Percentiles rank a stretch among this genome's conserved stretches.
Evolutionary conservation across 805 yeast species (phyloP).

Genomic region (Saturnispora quitensis): DNA sequence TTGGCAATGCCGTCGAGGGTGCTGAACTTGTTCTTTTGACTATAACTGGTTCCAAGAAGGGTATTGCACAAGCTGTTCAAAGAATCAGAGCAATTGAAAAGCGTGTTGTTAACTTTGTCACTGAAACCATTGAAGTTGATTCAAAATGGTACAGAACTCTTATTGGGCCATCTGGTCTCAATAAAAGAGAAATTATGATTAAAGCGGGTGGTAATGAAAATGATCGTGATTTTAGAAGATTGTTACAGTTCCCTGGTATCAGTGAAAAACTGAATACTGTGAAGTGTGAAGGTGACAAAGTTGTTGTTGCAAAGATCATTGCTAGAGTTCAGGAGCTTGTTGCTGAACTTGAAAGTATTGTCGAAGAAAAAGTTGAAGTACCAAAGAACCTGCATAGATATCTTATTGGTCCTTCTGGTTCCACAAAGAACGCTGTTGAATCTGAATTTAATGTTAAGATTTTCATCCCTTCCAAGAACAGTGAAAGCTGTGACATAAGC

Average conservation of each 20-base stretch:
- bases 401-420: slow-evolving; percentile 76
- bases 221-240: slow-evolving; percentile 37
- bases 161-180: slow-evolving; percentile 72
- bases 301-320: slow-evolving; percentile 60
- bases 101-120: slow-evolving; percentile 53
- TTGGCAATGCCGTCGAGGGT: slow-evolving; percentile 29
- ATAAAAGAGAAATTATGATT: slow-evolving; percentile 60
- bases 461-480: slow-evolving; percentile 55
- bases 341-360: slow-evolving; percentile 50
- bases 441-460: slow-evolving; percentile 55
- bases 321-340: slow-evolving; percentile 55
- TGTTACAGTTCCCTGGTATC: slow-evolving; percentile 62
- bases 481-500: slow-evolving; percentile 41
- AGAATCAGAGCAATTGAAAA: slow-evolving; percentile 54
- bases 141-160: slow-evolving; percentile 66
- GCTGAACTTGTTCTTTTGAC: slow-evolving; percentile 51
- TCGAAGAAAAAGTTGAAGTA: slow-evolving; percentile 43
- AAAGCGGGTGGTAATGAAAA: slow-evolving; percentile 69
- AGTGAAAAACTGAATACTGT: slow-evolving; percentile 51
- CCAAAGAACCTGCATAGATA: slow-evolving; percentile 68
- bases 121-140: slow-evolving; percentile 54
- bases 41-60: slow-evolving; percentile 69
- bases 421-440: slow-evolving; percentile 63
- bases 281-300: slow-evolving; percentile 65
- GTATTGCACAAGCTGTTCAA: slow-evolving; percentile 61